Evolutionary conservation across 2,329 filamentous ascomycete genomes (phyloP), one percentile per base, ranked within the genome.

Genomic region (Phaeosphaeriaceae sp.): DNA sequence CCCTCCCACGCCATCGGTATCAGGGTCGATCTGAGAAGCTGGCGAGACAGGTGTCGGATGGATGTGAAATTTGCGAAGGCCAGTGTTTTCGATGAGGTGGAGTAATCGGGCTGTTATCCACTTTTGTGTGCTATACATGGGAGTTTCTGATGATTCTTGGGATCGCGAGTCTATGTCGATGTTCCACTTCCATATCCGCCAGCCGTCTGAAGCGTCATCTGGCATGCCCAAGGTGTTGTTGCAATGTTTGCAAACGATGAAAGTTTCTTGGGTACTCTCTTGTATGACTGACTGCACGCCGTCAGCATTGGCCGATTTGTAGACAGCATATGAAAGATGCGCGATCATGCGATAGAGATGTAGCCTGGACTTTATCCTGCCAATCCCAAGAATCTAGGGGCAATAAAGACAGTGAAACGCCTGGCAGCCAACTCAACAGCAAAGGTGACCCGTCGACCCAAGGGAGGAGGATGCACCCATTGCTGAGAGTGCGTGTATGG

Each of bases 21-120:
- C 19, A 22, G 49, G 46, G 17, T 55, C 46, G n/a, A 2, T 42
- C 51, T 54, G 15, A 10, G 49, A 15, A 35, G 30, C 17, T 17
- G 49, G 15, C 11, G 49, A 9, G 3, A 55, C 47, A 13, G 49
- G 19, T 23, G 30, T 35, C 17, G 68, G 59, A 43, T 75, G 86
- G 1, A 90, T 81, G 53, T 87, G 59, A 74, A 89, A 88, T 65
- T 85, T 84, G 19, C 85, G 81, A 2, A 84, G 78, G 40, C 84
- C 86, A 63, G 83, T 81, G 56, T 82, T 83, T 23, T 88, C 85
- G 43, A 87, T 83, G 5, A 85, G 74, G 53, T 83, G 82, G 26
- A 89, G 78, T 3, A 89, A 76, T 55, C 85, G 84, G 6, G 84
- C 84, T n/a, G 83, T 81, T 26, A 88, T 78, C 79, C 77, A 85